These are phyloP conservation scores for Colletotrichum aenigma DNA, from an alignment of 2,329 filamentous ascomycete species.

Conservation along the genomic window DNA sequence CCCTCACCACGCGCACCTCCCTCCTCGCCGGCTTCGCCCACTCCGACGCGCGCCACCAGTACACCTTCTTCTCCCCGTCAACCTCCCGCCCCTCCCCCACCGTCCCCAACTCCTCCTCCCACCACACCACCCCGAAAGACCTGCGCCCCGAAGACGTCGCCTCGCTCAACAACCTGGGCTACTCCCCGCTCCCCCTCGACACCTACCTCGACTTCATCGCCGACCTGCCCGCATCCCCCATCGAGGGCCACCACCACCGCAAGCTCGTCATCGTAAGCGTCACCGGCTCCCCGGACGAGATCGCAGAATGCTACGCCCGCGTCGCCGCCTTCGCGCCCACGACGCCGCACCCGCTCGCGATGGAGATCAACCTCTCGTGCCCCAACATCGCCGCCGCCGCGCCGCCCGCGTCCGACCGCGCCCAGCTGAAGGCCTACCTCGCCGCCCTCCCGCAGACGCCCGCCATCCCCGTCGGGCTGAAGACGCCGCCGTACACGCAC, in stretches of 20 bases:
- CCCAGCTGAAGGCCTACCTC: slow-evolving; percentile 60
- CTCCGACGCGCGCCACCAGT: slow-evolving; percentile 64
- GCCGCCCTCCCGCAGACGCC: slow-evolving; percentile 42
- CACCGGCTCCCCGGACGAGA: slow-evolving; percentile 65
- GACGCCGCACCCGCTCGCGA: slow-evolving; percentile 57
- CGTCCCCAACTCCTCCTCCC: slow-evolving; percentile 20
- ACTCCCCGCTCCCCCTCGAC: slow-evolving; percentile 67
- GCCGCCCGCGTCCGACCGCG: slow-evolving; percentile 71
- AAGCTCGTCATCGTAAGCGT: slow-evolving; percentile 75
- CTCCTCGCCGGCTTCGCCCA: slow-evolving; percentile 69
- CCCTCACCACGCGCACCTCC: slow-evolving; percentile 76
- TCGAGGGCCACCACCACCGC: slow-evolving; percentile 11
- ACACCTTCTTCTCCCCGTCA: slow-evolving; percentile 64
- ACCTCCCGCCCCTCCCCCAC: slow-evolving; percentile 26
- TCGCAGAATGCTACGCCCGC: slow-evolving; percentile 58
- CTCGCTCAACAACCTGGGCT: slow-evolving; percentile 75
- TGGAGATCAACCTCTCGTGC: slow-evolving; percentile 81
- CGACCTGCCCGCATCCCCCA: slow-evolving; percentile 40
- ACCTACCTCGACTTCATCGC: slow-evolving; percentile 63
- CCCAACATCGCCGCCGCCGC: slow-evolving; percentile 74
- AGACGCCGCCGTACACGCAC: slow-evolving; percentile 79
- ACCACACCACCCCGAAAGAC: slow-evolving; percentile 21
- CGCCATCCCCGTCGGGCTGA: slow-evolving; percentile 61
- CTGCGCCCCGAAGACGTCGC: slow-evolving; percentile 33
- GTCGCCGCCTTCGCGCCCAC: slow-evolving; percentile 46